Evolutionary conservation across 768 basidiomycete genomes (phyloP).

Genomic region (Pleurotus pulmonarius): DNA sequence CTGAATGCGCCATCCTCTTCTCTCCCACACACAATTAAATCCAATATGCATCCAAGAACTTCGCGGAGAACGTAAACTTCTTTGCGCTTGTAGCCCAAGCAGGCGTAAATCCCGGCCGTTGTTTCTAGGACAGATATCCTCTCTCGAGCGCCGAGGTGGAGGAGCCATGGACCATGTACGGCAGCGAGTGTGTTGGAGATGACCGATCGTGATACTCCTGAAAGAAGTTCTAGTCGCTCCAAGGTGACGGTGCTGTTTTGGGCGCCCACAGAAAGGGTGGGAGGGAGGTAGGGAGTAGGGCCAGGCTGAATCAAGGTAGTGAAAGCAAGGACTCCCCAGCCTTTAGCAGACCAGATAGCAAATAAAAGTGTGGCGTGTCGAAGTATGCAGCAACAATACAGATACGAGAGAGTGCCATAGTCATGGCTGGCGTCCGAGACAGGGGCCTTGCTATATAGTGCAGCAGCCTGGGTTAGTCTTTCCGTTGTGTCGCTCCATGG

Average conservation of each 20-base stretch:
- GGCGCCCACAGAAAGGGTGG: constrained; percentile 46
- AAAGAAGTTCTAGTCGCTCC: constrained; percentile 64
- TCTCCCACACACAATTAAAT: constrained; percentile 80
- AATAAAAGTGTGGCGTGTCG: constrained; percentile 74
- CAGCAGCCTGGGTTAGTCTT: constrained; percentile 62
- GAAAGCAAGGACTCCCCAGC: constrained; percentile 80
- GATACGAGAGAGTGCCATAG: constrained; percentile 59
- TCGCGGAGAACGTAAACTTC: constrained; percentile 86
- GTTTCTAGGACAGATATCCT: constrained; percentile 68
- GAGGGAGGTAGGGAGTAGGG: constrained; percentile 55
- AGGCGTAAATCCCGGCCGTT: constrained; percentile 72
- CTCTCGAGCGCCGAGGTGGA: constrained; percentile 75
- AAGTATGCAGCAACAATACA: constrained; percentile 66
- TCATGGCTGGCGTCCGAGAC: constrained; percentile 52
- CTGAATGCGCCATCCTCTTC: constrained; percentile 61
- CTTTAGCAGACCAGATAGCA: constrained; percentile 81
- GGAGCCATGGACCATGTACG: constrained; percentile 83
- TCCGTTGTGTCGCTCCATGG: constrained; percentile 77
- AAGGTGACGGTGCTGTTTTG: constrained; percentile 44
- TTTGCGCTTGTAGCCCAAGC: constrained; percentile 82
- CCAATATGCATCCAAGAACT: constrained; percentile 79
- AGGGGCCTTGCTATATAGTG: constrained; percentile 60
- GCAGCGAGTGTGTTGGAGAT: constrained; percentile 66
- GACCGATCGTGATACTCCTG: constrained; percentile 65
- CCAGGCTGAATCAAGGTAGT: constrained; percentile 70